Evolutionary conservation across 73 alveolate species (phyloP).

Genomic region (Effrenium voratum): DNA sequence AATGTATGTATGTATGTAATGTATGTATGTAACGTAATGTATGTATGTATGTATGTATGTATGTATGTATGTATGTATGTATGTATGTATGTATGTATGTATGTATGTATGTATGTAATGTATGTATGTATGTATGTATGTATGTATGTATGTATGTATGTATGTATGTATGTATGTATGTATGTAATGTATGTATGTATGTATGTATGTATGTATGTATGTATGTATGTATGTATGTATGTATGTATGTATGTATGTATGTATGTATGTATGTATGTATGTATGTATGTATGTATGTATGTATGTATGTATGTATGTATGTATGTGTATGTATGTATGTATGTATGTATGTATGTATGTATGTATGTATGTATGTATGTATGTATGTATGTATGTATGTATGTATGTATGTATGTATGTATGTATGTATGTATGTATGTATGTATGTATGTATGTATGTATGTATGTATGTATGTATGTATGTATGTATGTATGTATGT

Average conservation of each 20-base stretch:
- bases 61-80: too few relatives aligned
- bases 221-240: neutral
- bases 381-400: neutral
- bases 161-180: neutral
- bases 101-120: neutral
- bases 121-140: neutral
- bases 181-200: neutral
- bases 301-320: neutral
- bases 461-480: too few relatives aligned
- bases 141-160: neutral
- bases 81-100: too few relatives aligned
- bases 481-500: too few relatives aligned
- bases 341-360: too few relatives aligned
- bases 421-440: neutral
- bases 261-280: neutral
- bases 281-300: neutral
- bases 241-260: neutral
- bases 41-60: neutral
- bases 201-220: neutral
- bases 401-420: too few relatives aligned
- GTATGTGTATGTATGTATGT: neutral
- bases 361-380: too few relatives aligned
- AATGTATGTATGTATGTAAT: neutral
- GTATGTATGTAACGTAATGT: neutral
- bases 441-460: too few relatives aligned